phyloP scores from a whole-genome alignment of 768 basidiomycete genomes.

The Goffeauzyma gilvescens region DNA sequence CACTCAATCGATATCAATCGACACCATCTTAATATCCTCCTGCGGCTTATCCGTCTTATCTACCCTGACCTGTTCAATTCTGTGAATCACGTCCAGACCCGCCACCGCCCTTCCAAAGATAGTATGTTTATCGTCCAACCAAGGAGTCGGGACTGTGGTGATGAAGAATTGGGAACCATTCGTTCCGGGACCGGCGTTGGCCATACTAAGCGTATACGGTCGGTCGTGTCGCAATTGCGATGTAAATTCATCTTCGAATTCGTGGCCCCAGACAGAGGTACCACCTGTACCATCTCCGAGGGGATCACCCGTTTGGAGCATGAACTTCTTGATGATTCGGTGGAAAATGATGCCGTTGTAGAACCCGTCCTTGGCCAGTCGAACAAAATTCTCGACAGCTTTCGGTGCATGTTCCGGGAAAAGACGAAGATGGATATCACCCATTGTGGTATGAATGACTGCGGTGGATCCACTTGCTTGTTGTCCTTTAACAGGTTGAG shows the following conservation, averaged over 20 bases:
- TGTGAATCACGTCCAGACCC: conserved; percentile 74
- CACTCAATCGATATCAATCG: conserved; percentile 10
- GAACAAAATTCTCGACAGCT: conserved; percentile 94
- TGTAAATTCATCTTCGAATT: conserved; percentile 85
- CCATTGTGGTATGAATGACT: conserved; percentile 84
- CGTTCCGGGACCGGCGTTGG: conserved; percentile 49
- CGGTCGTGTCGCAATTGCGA: conserved; percentile 77
- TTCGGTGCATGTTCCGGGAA: conserved; percentile 87
- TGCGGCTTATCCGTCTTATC: conserved; percentile 58
- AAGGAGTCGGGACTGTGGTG: conserved; percentile 81
- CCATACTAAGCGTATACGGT: conserved; percentile 87
- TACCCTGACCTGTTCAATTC: conserved; percentile 44
- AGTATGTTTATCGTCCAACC: conserved; percentile 49
- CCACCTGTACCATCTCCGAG: conserved; percentile 89
- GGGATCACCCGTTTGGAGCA: conserved; percentile 93
- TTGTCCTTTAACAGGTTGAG: conserved; percentile 31
- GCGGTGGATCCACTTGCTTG: conserved; percentile 54
- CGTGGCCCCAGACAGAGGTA: conserved; percentile 67
- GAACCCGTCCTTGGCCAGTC: conserved; percentile 69
- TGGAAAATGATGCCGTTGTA: conserved; percentile 91
- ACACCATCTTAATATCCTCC: conserved; percentile 70
- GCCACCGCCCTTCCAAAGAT: conserved; percentile 78
- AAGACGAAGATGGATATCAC: conserved; percentile 48
- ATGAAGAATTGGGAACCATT: conserved; percentile 98
- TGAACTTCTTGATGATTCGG: conserved; percentile 93